A percentile compares a stretch with the other conserved stretches of the same genome.
Evolutionary conservation across 202 grass and related monocot species (phyloP).

Genomic region (Carex sylvatica): DNA sequence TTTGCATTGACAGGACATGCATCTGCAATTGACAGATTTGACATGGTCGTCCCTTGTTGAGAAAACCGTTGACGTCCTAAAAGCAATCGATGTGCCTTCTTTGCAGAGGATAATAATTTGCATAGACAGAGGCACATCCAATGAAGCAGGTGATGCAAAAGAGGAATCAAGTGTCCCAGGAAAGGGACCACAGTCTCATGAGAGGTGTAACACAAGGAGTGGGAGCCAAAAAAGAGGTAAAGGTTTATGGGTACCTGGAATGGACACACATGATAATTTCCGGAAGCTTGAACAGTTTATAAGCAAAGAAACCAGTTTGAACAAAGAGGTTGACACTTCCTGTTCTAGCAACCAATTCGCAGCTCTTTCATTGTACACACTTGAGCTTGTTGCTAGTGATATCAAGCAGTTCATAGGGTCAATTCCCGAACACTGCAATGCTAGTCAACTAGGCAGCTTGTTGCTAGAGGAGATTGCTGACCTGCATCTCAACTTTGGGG

Average conservation of each 20-base stretch:
- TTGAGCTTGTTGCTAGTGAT: conserved; percentile 48
- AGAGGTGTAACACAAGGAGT: conserved; percentile 80
- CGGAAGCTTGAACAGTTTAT: conserved; percentile 80
- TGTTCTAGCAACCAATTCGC: conserved; percentile 17
- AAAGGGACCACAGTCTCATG: conserved; percentile 61
- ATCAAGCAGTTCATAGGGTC: conserved; percentile 55
- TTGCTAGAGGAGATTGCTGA: conserved; percentile 73
- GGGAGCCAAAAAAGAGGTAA: conserved; percentile 78
- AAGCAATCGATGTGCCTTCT: conserved; percentile 23
- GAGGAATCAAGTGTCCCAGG: conserved; percentile 21
- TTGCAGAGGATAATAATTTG: neutral
- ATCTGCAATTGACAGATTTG: conserved; percentile 53
- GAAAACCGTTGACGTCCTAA: conserved; percentile 45
- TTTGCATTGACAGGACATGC: conserved; percentile 37
- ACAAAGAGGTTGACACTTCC: neutral
- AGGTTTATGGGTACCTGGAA: conserved; percentile 71
- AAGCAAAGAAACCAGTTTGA: conserved; percentile 37
- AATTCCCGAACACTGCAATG: conserved; percentile 52
- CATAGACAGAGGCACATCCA: neutral
- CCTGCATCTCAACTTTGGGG: conserved; percentile 58
- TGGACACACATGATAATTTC: conserved; percentile 56
- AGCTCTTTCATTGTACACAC: conserved; percentile 47
- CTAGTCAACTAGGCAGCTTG: conserved; percentile 56
- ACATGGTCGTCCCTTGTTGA: conserved; percentile 71
- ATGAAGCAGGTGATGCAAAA: conserved; percentile 13